phyloP scores from a whole-genome alignment of 192 early-diverging fungal genomes.

The Backusella circina region DNA sequence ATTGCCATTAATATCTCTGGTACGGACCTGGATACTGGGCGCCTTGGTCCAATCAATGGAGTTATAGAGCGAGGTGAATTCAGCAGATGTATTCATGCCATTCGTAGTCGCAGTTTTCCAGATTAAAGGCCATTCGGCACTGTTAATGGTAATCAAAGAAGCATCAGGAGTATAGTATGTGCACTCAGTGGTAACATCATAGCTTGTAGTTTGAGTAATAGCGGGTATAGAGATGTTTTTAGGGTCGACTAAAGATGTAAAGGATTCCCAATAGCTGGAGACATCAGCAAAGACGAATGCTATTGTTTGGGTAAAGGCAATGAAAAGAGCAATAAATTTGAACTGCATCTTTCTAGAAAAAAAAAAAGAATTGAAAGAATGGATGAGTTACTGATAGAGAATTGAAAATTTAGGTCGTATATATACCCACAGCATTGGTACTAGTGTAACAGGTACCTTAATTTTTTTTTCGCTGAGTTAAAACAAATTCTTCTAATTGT shows the following conservation, averaged over 20 bases:
- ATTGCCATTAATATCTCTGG: slow-evolving; percentile 16
- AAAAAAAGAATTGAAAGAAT: background rate
- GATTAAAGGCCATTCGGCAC: slow-evolving; percentile 20
- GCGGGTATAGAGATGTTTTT: slow-evolving; percentile 26
- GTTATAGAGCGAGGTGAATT: slow-evolving; percentile 41
- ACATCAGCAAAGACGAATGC: background rate
- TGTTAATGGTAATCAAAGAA: slow-evolving; percentile 11
- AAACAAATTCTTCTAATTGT: no score
- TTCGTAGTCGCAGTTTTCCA: slow-evolving; percentile 27
- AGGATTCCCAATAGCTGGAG: background rate
- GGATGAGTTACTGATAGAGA: background rate
- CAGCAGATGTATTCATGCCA: slow-evolving; percentile 34
- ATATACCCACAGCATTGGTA: no score
- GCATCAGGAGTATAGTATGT: slow-evolving; percentile 16
- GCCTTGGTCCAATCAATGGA: slow-evolving; percentile 43
- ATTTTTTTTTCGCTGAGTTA: no score
- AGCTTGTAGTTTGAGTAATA: slow-evolving; percentile 30
- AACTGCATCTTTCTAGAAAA: slow-evolving; percentile 26
- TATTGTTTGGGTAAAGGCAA: slow-evolving; percentile 8
- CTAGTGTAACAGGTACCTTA: no score
- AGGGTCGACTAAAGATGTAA: slow-evolving; percentile 11
- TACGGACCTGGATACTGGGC: slow-evolving; percentile 29
- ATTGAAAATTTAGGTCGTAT: background rate
- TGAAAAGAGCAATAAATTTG: background rate
- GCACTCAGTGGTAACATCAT: slow-evolving; percentile 24